phyloP scores from a whole-genome alignment of 371 early-diverging fungal genomes.

The Lichtheimia ramosa region DNA sequence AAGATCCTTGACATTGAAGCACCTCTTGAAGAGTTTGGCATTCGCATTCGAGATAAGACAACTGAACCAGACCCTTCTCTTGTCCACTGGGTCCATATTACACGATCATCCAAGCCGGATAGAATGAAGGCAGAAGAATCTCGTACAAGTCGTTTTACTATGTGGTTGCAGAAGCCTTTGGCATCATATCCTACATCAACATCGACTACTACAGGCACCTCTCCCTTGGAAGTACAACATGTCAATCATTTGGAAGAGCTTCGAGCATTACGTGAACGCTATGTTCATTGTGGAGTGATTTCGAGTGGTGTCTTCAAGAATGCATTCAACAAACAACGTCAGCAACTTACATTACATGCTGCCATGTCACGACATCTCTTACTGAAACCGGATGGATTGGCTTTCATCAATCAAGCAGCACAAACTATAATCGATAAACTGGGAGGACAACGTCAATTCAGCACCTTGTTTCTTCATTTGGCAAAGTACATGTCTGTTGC shows the following conservation, averaged over 20 bases:
- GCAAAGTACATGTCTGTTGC: neutral
- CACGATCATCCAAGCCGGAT: too few species aligned
- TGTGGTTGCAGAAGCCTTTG: too few species aligned
- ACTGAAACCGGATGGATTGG: slow-evolving; percentile 7
- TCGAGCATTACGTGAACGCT: neutral
- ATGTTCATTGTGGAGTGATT: too few species aligned
- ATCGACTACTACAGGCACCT: too few species aligned
- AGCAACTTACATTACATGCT: neutral
- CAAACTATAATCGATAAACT: slow-evolving; percentile 6
- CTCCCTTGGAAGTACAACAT: too few species aligned
- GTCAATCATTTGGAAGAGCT: neutral
- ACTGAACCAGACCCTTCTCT: neutral
- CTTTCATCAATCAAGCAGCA: slow-evolving; percentile 4
- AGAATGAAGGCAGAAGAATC: too few species aligned
- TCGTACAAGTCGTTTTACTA: too few species aligned
- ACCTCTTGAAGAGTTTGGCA: slow-evolving; percentile 6
- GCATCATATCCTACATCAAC: neutral
- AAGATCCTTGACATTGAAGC: slow-evolving; percentile 9
- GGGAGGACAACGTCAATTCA: slow-evolving; percentile 11
- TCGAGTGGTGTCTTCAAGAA: too few species aligned
- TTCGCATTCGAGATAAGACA: slow-evolving; percentile 14
- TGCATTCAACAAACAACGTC: neutral
- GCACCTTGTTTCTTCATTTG: slow-evolving; percentile 6
- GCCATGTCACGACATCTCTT: slow-evolving; percentile 7
- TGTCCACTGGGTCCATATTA: neutral